These are phyloP conservation scores for Clitopilus passeckerianus DNA, from an alignment of 768 basidiomycete genomes.

Conservation along the genomic window DNA sequence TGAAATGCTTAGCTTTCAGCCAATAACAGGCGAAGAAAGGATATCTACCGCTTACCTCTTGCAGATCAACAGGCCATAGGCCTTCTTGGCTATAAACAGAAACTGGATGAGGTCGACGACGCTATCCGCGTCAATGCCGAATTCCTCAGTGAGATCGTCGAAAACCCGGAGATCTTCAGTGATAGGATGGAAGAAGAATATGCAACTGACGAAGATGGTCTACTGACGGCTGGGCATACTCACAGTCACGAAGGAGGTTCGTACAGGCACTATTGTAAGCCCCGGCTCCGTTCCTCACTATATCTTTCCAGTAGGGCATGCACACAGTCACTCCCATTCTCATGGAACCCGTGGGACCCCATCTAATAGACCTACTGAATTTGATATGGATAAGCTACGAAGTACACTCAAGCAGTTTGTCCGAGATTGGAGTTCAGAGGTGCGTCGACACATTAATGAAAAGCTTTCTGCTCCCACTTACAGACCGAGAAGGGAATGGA, in stretches of 20 bases:
- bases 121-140: constrained; percentile 78
- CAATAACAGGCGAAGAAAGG: constrained; percentile 67
- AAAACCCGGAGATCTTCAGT: constrained; percentile 79
- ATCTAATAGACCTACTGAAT: constrained; percentile 51
- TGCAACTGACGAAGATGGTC: constrained; percentile 18
- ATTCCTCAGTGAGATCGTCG: constrained; percentile 71
- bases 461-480: neutral
- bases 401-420: constrained; percentile 93
- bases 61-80: constrained; percentile 68
- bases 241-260: constrained; percentile 4
- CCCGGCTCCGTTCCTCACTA: neutral
- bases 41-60: constrained; percentile 63
- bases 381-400: constrained; percentile 86
- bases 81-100: constrained; percentile 68
- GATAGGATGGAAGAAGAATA: constrained; percentile 34
- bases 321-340: constrained; percentile 14
- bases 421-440: constrained; percentile 88
- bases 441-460: constrained; percentile 17
- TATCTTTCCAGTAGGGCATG: neutral
- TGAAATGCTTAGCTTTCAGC: constrained; percentile 34
- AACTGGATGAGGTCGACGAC: constrained; percentile 74
- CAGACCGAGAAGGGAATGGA: constrained; percentile 49
- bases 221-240: neutral
- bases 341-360: constrained; percentile 19
- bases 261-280: neutral